Base-by-base conservation (phyloP, 192 early-diverging fungal species). In the Coemansia furcata region DNA sequence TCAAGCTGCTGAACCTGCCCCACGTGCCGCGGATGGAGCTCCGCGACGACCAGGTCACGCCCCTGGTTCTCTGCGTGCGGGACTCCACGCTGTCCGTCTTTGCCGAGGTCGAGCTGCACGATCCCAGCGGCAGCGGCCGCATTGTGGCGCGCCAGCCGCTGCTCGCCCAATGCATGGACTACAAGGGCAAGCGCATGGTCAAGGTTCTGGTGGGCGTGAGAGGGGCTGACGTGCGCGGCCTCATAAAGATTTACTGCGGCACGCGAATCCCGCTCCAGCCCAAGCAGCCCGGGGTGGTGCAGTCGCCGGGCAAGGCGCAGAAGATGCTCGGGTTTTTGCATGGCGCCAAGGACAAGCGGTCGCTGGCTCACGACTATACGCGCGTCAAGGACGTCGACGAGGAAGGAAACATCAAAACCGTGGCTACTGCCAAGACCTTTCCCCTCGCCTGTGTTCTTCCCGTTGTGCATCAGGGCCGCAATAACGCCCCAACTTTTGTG, bases 71-170 rank as follows among this genome's bases (percentile, higher is more conserved):
- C 43, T 77, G 73, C 9, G 70, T 85, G 55, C 62, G 76, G 5
- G 79, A 78, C 66, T 67, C 70, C 46, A 61, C 72, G n/a, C 50
- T 78, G 58, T 55, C 73, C 1, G 83, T 78, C 40, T 82, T 78
- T 74, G 83, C 83, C n/a, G 83, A 85, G 60, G 74, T 85, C 23
- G 83, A 85, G 66, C 60, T 85, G 36, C 79, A 78, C 39, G 83
- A 85, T 15, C 68, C 75, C 21, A 81, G 81, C 29, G 76, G 76
- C 40, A 81, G 79, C 59, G 76, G 76, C 11, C 75, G 79, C 38
- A 81, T 82, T 17, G 72, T 82, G 10, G 73, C 76, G 3, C 73
- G 79, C 5, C 76, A 82, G 64, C 79, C 83, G 35, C 69, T 81
- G 58, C 68, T 85, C 2, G 79, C 83, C 0, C 83, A 85, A 63